These are phyloP conservation scores for Microsporum audouinii DNA, from an alignment of 2,329 filamentous ascomycete species.

Conservation along the genomic window DNA sequence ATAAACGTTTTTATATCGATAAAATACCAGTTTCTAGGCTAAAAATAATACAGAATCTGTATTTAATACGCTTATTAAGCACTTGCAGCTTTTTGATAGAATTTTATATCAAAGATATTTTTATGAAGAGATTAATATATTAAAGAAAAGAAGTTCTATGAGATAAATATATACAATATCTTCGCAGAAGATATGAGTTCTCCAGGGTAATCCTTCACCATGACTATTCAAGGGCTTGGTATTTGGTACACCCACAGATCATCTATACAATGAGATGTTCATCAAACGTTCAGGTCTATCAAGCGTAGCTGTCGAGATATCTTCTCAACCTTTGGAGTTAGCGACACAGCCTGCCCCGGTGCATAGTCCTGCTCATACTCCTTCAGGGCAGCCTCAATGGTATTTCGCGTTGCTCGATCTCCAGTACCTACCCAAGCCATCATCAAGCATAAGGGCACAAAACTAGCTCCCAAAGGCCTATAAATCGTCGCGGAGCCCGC, in stretches of 20 bases:
- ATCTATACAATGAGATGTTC: background rate
- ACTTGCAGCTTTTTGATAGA: no score
- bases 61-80: background rate
- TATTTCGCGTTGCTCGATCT: constrained; percentile 14
- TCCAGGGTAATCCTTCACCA: background rate
- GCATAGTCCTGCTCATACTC: constrained; percentile 22
- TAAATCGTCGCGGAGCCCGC: constrained; percentile 20
- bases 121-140: no score
- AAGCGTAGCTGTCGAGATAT: background rate
- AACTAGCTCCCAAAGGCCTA: constrained; percentile 25
- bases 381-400: constrained; percentile 14
- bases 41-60: background rate
- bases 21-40: background rate
- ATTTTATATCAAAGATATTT: no score
- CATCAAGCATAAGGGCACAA: constrained; percentile 21
- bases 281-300: background rate
- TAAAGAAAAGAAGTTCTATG: no score
- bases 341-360: background rate
- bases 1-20: background rate
- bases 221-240: background rate
- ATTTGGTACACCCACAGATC: background rate
- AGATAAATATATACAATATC: background rate
- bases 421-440: constrained; percentile 19
- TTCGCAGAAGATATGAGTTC: background rate
- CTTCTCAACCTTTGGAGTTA: background rate